Conservation (phyloP, 164 flowering plant genomes). For the Brasenia schreberi region DNA sequence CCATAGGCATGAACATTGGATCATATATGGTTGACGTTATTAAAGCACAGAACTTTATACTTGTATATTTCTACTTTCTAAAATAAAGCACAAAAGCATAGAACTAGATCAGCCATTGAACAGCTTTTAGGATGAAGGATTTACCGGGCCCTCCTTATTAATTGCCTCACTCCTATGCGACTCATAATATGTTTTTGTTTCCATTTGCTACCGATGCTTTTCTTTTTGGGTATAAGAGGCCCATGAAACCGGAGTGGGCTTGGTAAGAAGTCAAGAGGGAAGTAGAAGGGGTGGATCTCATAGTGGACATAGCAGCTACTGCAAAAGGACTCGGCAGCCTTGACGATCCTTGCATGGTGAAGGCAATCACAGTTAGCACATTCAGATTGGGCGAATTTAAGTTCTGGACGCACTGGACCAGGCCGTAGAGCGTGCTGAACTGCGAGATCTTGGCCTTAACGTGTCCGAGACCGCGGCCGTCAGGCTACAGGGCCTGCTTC, state of each 20-base stretch:
- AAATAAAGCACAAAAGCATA: too few relatives aligned
- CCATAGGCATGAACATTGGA: too few relatives aligned
- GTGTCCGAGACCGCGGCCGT: slow-evolving; percentile 3
- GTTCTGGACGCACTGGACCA: slow-evolving; percentile 9
- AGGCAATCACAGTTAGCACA: slow-evolving; percentile 5
- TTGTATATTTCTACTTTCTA: too few relatives aligned
- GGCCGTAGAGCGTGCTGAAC: slow-evolving; percentile 4
- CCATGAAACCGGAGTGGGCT: neutral
- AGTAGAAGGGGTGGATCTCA: slow-evolving; percentile 13
- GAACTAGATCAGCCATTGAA: too few relatives aligned
- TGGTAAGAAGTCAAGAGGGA: slow-evolving; percentile 1
- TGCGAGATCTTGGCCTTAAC: slow-evolving; percentile 3
- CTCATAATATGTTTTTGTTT: too few relatives aligned
- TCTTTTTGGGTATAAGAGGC: too few relatives aligned
- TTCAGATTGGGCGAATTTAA: neutral
- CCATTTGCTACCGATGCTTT: too few relatives aligned
- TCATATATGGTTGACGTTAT: too few relatives aligned
- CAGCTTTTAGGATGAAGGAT: too few relatives aligned
- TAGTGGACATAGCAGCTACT: slow-evolving; percentile 9
- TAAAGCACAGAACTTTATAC: too few relatives aligned
- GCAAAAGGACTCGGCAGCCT: slow-evolving; percentile 7
- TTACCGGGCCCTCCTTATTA: too few relatives aligned
- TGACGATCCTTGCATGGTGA: neutral
- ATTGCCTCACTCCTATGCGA: too few relatives aligned
- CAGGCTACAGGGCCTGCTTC: slow-evolving; percentile 2